Conservation (phyloP, 1,284 basidiomycete species). For the Cutaneotrichosporon dermatis region DNA sequence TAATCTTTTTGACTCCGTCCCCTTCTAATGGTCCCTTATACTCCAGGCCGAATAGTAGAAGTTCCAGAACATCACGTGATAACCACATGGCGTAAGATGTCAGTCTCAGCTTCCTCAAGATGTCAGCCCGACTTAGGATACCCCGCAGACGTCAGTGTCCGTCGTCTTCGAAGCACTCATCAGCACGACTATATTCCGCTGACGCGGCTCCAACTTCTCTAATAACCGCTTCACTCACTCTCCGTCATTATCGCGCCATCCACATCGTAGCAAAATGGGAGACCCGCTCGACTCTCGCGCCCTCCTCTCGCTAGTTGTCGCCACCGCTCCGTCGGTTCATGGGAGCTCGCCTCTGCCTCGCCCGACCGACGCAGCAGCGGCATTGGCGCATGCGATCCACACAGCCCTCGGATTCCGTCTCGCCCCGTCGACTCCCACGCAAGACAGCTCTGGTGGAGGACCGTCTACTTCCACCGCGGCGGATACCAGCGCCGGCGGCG, state of each 20-base stretch:
- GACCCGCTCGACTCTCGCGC: constrained; percentile 26
- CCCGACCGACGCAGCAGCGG: constrained; percentile 46
- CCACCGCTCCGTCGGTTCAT: constrained; percentile 23
- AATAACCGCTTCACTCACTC: not conserved
- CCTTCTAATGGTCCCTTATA: too few species aligned
- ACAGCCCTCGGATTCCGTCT: constrained; percentile 48
- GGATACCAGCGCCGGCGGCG: not conserved
- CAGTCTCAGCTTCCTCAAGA: too few species aligned
- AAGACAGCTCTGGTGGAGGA: too few species aligned
- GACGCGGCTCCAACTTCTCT: not conserved
- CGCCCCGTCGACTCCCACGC: constrained; percentile 8
- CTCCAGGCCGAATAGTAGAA: too few species aligned
- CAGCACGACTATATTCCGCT: not conserved
- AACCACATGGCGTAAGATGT: too few species aligned
- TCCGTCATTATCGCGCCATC: not conserved
- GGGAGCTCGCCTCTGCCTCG: constrained; percentile 31
- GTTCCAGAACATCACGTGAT: too few species aligned
- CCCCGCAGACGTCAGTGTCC: not conserved
- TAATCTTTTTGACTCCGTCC: too few species aligned
- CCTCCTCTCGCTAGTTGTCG: constrained; percentile 25
- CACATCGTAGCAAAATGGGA: constrained; percentile 21
- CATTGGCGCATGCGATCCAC: constrained; percentile 50
- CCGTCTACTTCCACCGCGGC: not conserved
- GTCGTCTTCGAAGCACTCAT: too few species aligned
- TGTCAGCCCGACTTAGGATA: not conserved